These are phyloP conservation scores for Entomortierella beljakovae DNA, from an alignment of 192 early-diverging fungal genomes.

Conservation along the genomic window DNA sequence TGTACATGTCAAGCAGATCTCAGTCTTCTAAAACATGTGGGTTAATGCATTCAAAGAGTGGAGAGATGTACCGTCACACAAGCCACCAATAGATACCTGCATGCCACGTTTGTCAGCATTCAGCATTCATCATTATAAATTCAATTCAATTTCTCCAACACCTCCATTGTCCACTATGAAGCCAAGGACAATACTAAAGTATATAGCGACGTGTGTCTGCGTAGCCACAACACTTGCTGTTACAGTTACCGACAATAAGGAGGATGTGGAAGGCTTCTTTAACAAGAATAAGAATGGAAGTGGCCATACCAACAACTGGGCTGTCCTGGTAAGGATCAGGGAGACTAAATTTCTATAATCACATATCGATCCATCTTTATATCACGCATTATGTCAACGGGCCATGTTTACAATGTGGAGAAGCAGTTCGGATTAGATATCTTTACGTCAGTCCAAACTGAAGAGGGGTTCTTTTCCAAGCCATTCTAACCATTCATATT, in stretches of 20 bases:
- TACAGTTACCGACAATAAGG: constrained; percentile 27
- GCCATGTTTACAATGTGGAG: no score
- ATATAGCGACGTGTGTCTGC: constrained; percentile 15
- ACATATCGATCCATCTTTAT: neutral
- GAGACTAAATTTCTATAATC: neutral
- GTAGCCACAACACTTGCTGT: constrained; percentile 28
- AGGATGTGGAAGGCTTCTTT: constrained; percentile 70
- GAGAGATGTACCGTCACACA: neutral
- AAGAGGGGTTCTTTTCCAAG: neutral
- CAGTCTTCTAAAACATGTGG: no score
- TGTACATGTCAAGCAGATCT: neutral
- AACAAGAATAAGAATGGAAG: constrained; percentile 54
- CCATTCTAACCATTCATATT: neutral
- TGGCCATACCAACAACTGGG: constrained; percentile 98
- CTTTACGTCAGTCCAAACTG: neutral
- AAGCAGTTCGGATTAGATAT: no score
- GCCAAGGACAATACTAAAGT: constrained; percentile 18
- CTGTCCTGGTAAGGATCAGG: constrained; percentile 81
- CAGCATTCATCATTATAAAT: constrained; percentile 7
- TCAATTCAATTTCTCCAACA: constrained; percentile 5
- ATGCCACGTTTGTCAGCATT: neutral
- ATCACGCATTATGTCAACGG: no score
- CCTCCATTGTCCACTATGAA: constrained; percentile 13
- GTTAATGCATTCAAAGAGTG: neutral
- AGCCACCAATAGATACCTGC: neutral